phyloP scores from a whole-genome alignment of 1,284 basidiomycete genomes.

The Sporisorium exsertum region DNA sequence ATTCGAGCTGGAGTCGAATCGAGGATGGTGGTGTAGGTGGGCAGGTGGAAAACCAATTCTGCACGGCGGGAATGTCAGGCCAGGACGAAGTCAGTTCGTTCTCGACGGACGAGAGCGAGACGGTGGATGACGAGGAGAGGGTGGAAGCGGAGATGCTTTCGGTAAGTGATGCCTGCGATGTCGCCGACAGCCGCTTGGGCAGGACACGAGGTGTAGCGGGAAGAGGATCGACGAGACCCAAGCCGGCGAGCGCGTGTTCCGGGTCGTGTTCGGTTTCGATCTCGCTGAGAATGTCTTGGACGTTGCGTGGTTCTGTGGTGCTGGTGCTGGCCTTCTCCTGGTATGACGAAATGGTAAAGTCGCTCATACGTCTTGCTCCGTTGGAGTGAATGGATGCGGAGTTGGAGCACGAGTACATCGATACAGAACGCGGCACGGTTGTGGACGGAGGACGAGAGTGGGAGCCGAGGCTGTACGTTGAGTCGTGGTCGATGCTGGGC shows the following conservation, averaged over 20 bases:
- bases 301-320: background rate
- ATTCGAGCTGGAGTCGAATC: slow-evolving; percentile 37
- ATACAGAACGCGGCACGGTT: slow-evolving; percentile 16
- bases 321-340: background rate
- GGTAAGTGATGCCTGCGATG: slow-evolving; percentile 21
- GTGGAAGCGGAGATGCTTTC: slow-evolving; percentile 15
- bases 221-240: slow-evolving; percentile 19
- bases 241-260: slow-evolving; percentile 13
- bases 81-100: slow-evolving; percentile 18
- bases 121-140: slow-evolving; percentile 16
- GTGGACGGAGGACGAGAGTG: slow-evolving; percentile 4
- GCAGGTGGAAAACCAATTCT: slow-evolving; percentile 37
- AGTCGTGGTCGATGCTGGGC: slow-evolving; percentile 2
- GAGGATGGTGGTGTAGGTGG: slow-evolving; percentile 40
- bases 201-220: slow-evolving; percentile 21
- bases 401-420: slow-evolving; percentile 11
- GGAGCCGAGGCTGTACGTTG: background rate
- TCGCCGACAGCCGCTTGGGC: slow-evolving; percentile 23
- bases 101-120: slow-evolving; percentile 23
- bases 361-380: slow-evolving; percentile 25
- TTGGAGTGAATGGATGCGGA: background rate
- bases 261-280: slow-evolving; percentile 2
- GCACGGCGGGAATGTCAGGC: slow-evolving; percentile 9
- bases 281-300: slow-evolving; percentile 15
- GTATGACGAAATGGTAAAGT: slow-evolving; percentile 23